Evolutionary conservation across 2,329 filamentous ascomycete species (phyloP).

Genomic region (Colletotrichum sp.): DNA sequence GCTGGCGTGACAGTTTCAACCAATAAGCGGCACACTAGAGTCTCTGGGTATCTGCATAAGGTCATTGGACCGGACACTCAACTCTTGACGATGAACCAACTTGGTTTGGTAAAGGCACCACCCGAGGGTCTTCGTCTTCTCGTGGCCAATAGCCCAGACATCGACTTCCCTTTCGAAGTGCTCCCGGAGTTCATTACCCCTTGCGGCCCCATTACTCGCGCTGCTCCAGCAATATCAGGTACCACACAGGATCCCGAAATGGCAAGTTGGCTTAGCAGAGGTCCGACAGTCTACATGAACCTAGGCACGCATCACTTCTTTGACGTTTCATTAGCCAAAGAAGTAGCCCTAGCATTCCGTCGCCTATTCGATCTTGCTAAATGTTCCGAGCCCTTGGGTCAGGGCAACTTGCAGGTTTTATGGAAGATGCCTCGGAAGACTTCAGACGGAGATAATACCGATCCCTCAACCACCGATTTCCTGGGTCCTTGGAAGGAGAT

Average conservation of each 20-base stretch:
- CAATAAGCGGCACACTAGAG: not conserved
- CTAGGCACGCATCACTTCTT: constrained; percentile 27
- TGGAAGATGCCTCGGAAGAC: constrained; percentile 39
- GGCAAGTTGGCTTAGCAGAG: not conserved
- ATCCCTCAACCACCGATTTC: not conserved
- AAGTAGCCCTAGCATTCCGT: constrained; percentile 13
- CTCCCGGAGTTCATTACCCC: not conserved
- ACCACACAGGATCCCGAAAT: not conserved
- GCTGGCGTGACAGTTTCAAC: not conserved
- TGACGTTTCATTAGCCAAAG: constrained; percentile 14
- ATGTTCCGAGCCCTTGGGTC: not conserved
- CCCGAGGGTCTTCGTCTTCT: not conserved
- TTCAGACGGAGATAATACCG: not conserved
- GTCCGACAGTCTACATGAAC: constrained; percentile 14
- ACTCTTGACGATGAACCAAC: constrained; percentile 40
- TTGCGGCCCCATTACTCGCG: not conserved
- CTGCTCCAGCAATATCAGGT: not conserved
- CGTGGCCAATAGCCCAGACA: constrained; percentile 10
- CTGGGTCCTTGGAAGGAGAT: constrained; percentile 10
- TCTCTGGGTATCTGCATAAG: not conserved
- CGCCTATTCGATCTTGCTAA: not conserved
- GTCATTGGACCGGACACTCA: constrained; percentile 29
- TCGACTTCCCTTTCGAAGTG: not conserved
- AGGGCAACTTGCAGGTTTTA: constrained; percentile 33
- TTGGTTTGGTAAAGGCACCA: constrained; percentile 28